Evolutionary conservation across 352 stramenopile genomes (phyloP), one percentile per base, ranked within the genome.

Genomic region (Pythium volutum): DNA sequence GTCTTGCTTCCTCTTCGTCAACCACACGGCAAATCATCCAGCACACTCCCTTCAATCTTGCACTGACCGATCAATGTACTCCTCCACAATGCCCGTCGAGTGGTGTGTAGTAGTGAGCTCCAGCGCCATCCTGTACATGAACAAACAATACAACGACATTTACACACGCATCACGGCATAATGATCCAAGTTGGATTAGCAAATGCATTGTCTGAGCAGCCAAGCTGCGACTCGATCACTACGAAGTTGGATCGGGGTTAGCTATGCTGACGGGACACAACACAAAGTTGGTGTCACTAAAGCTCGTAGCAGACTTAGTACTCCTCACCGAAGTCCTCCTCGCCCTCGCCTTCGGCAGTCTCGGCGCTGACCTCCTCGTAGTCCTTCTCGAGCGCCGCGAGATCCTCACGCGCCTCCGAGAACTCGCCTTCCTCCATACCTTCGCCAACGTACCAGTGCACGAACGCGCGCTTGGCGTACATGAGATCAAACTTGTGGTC

Each of bases 371-470:
- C 97, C 73, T 99, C 97, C 70, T 99, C 97, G 76, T 99, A 99
- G 79, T 99, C 97, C 88, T 99, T 99, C 77, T 99, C 97, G 29
- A 98, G 81, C 25, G 96, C 96, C 31, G 96, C 96, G 51, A 99
- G 80, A 86, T 99, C 96, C 80, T 99, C 97, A 83, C 97, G 95
- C 39, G 97, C 97, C 71, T 99, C 97, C 55, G 95, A 98, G 76
- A 99, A 99, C 75, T 99, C 97, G 62, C 97, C 97, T 81, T 99
- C 97, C 77, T 99, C 97, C 97, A 99, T 99, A 77, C 97, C 97
- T 74, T 99, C 97, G 72, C 97, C 97, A 29, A 99, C 97, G 67
- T 99, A 98, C 97, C 97, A 99, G 86, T 99, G 97, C 60, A 99
- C 96, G 71, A 99, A 99, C 50, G 97, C 97, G 81, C 97, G 95